Conservation (phyloP, 1,139 yeast genomes). For the Geotrichum histeridarum region DNA sequence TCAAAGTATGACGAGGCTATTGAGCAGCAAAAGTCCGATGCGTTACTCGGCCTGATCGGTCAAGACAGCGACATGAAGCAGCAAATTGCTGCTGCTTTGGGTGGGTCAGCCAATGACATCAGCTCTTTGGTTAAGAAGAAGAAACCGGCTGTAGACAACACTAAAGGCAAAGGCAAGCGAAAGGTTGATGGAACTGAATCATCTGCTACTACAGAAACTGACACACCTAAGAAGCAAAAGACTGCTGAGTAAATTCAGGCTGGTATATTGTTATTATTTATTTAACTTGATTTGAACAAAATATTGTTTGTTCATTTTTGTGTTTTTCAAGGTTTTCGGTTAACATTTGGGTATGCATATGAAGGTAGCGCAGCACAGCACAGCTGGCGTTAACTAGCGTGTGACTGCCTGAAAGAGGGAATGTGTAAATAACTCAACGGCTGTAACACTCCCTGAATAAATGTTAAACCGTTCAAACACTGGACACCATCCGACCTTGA, state of each 20-base stretch:
- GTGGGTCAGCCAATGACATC: conserved; percentile 48
- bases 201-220: background rate
- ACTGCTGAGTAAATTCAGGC: background rate
- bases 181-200: background rate
- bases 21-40: conserved; percentile 52
- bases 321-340: no score
- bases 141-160: conserved; percentile 33
- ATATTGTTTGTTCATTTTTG: background rate
- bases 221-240: conserved; percentile 7
- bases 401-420: no score
- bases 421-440: no score
- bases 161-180: conserved; percentile 18
- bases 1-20: conserved; percentile 50
- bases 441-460: no score
- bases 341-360: no score
- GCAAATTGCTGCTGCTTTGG: conserved; percentile 16
- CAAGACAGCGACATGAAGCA: conserved; percentile 36
- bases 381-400: no score
- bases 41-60: conserved; percentile 61
- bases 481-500: background rate
- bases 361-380: no score
- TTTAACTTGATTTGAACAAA: background rate
- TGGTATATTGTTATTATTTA: background rate
- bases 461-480: no score
- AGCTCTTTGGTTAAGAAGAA: conserved; percentile 53